Conservation (phyloP, 306 rosid species). For the Cicer cuneatum region DNA sequence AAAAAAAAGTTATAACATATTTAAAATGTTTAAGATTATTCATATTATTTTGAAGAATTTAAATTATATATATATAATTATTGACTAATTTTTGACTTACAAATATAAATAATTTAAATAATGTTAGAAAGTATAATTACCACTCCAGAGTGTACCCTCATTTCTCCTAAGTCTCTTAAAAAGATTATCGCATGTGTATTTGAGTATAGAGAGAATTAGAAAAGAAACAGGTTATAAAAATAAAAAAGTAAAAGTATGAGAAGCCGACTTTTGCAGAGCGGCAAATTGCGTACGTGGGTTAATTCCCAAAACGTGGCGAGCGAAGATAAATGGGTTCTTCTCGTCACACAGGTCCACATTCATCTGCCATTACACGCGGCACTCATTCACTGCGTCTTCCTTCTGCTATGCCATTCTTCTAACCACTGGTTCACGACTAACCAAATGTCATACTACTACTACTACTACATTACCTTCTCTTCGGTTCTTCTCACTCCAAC, state of each 20-base stretch:
- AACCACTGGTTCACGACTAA: conserved; percentile 19
- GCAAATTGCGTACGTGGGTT: conserved; percentile 54
- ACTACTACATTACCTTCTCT: not conserved
- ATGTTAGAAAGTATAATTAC: no score
- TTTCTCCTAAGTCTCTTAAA: no score
- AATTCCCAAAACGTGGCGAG: conserved; percentile 59
- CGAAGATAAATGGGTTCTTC: conserved; percentile 54
- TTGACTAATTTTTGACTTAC: no score
- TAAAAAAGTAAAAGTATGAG: not conserved
- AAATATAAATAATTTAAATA: no score
- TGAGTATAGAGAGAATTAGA: no score
- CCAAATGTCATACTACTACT: not conserved
- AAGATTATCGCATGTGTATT: no score
- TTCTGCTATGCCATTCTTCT: conserved; percentile 37
- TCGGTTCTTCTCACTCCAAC: not conserved
- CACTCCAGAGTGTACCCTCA: no score
- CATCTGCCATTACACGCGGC: conserved; percentile 75
- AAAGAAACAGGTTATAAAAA: not conserved
- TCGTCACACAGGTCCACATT: conserved; percentile 47
- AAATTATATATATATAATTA: no score
- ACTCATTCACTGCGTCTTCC: conserved; percentile 22
- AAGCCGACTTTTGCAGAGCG: conserved; percentile 53
- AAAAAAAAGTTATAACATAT: no score
- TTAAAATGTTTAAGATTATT: no score
- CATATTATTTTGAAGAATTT: no score